Percentiles rank a stretch among this genome's conserved stretches.
These are phyloP conservation scores for Isabelozyma rhagii DNA, from an alignment of 805 yeast species.

Conservation along the genomic window DNA sequence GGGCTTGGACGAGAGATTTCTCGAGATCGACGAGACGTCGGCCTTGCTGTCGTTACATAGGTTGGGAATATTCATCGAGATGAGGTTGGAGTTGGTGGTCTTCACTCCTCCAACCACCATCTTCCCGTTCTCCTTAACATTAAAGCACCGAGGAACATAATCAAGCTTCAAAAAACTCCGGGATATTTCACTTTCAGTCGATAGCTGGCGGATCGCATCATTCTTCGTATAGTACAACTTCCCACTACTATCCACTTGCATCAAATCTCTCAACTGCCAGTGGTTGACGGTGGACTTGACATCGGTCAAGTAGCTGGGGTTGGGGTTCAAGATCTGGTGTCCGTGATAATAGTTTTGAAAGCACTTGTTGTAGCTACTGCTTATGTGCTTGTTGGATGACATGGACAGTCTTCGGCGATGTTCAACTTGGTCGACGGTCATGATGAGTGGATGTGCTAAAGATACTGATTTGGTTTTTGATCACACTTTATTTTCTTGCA, in stretches of 20 bases:
- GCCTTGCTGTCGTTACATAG: constrained; percentile 10
- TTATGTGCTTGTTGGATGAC: not conserved
- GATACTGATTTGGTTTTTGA: not conserved
- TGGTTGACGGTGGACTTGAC: constrained; percentile 41
- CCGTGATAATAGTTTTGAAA: constrained; percentile 44
- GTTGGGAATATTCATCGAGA: constrained; percentile 19
- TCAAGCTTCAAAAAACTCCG: constrained; percentile 47
- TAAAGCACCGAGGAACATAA: constrained; percentile 70
- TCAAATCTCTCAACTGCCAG: constrained; percentile 82
- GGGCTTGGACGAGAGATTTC: constrained; percentile 16
- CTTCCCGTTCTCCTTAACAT: constrained; percentile 48
- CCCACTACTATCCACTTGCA: constrained; percentile 48
- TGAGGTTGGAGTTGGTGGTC: constrained; percentile 34
- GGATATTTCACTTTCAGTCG: constrained; percentile 21
- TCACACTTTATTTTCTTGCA: not conserved
- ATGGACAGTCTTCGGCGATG: not conserved
- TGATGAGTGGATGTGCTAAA: not conserved
- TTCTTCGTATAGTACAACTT: constrained; percentile 58
- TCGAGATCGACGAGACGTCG: constrained; percentile 3
- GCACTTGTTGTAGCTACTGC: constrained; percentile 17
- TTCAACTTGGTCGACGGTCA: not conserved
- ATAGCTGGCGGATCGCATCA: constrained; percentile 46
- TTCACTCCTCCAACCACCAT: constrained; percentile 48
- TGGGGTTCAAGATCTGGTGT: constrained; percentile 32
- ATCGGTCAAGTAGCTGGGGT: constrained; percentile 31